Evolutionary conservation across 352 stramenopile species (phyloP).

Genomic region (Albugo laibachii): DNA sequence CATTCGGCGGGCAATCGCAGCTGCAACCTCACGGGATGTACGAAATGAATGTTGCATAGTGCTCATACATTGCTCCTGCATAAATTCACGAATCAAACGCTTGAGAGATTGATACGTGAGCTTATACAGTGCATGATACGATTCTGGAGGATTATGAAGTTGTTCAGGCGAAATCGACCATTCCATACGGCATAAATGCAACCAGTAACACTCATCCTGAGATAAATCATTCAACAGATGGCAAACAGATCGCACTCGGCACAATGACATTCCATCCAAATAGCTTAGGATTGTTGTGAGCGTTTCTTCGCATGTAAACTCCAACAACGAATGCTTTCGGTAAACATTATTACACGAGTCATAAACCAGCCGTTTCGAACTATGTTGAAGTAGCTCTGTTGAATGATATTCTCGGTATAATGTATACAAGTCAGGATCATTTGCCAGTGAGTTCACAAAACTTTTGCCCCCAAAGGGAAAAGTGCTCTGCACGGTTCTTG

Average conservation of each 20-base stretch:
- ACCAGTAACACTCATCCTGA: constrained; percentile 40
- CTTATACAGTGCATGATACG: constrained; percentile 58
- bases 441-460: no score
- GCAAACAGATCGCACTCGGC: constrained; percentile 26
- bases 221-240: constrained; percentile 29
- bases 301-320: constrained; percentile 63
- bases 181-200: constrained; percentile 38
- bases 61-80: constrained; percentile 55
- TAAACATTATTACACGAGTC: not conserved
- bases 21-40: constrained; percentile 34
- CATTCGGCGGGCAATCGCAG: constrained; percentile 16
- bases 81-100: constrained; percentile 48
- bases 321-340: constrained; percentile 11
- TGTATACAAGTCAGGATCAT: no score
- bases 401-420: no score
- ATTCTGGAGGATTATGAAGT: constrained; percentile 28
- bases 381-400: not conserved
- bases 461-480: no score
- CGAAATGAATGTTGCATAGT: constrained; percentile 49
- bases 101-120: constrained; percentile 48
- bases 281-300: constrained; percentile 36
- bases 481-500: no score
- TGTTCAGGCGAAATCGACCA: constrained; percentile 60
- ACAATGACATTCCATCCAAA: constrained; percentile 48
- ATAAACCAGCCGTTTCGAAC: not conserved